A percentile compares a stretch with the other conserved stretches of the same genome.
These are phyloP conservation scores for Aethionema arabicum DNA, from an alignment of 345 rosid genomes.

Conservation along the genomic window DNA sequence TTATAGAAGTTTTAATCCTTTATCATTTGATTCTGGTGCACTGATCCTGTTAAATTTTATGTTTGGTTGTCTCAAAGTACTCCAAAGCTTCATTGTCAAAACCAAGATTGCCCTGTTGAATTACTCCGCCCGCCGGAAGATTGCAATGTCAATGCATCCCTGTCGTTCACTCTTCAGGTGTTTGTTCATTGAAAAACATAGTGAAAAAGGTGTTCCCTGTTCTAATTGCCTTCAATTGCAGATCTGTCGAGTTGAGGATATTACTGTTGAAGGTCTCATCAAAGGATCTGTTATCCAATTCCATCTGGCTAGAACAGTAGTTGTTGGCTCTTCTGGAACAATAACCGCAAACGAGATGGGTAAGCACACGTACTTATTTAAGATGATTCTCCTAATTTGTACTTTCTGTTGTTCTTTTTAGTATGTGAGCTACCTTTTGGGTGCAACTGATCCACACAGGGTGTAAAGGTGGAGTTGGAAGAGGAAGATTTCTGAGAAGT, in stretches of 20 bases:
- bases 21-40: not conserved
- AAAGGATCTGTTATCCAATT: constrained; percentile 97
- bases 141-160: constrained; percentile 86
- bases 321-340: constrained; percentile 69
- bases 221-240: constrained; percentile 37
- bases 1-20: constrained; percentile 7
- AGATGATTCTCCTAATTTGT: constrained; percentile 9
- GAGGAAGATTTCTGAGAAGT: constrained; percentile 63
- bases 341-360: constrained; percentile 91
- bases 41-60: constrained; percentile 16
- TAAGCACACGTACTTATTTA: constrained; percentile 34
- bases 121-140: constrained; percentile 91
- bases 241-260: constrained; percentile 99
- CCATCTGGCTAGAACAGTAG: constrained; percentile 82
- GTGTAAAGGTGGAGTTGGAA: constrained; percentile 85
- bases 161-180: constrained; percentile 95
- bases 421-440: not conserved
- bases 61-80: constrained; percentile 46
- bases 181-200: constrained; percentile 1
- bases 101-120: constrained; percentile 75
- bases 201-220: not conserved
- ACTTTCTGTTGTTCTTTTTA: not conserved
- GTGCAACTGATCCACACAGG: constrained; percentile 43
- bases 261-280: constrained; percentile 75
- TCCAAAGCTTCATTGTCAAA: constrained; percentile 74